Evolutionary conservation across 1,284 basidiomycete species (phyloP).

Genomic region (Microbotryum scabiosae): DNA sequence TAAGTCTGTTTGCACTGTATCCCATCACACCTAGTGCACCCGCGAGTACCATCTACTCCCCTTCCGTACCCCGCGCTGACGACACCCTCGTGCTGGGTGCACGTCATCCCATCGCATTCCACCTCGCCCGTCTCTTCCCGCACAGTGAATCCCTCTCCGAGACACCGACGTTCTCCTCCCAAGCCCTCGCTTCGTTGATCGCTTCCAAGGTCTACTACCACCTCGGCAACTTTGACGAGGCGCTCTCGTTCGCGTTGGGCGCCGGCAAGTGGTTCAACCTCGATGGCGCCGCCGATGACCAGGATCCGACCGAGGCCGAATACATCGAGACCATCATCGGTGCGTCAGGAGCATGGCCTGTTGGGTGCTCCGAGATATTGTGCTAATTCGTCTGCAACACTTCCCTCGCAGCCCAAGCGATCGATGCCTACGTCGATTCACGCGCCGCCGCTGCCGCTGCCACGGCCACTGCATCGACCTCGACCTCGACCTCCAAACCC

Average conservation of each 20-base stretch:
- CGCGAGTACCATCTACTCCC: not conserved
- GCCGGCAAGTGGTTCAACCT: conserved; percentile 77
- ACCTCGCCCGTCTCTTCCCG: conserved; percentile 1
- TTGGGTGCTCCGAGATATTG: conserved; percentile 9
- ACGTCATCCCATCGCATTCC: not conserved
- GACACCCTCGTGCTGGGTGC: conserved; percentile 6
- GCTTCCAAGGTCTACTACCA: conserved; percentile 95
- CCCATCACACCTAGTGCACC: not conserved
- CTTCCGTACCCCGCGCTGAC: conserved; percentile 10
- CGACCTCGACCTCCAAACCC: conserved; percentile 42
- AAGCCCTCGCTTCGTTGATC: conserved; percentile 73
- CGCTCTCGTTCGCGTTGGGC: conserved; percentile 81
- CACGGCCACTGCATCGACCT: conserved; percentile 53
- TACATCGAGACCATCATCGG: conserved; percentile 89
- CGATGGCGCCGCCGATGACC: conserved; percentile 47
- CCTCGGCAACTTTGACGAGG: conserved; percentile 86
- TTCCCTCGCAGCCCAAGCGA: conserved; percentile 64
- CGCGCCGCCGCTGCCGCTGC: conserved; percentile 47
- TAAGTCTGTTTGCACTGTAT: conserved; percentile 43
- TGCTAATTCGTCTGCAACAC: not conserved
- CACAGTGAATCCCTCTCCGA: conserved; percentile 81
- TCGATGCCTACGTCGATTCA: conserved; percentile 72
- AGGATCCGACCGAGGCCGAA: conserved; percentile 55
- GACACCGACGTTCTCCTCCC: conserved; percentile 57
- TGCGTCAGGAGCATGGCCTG: conserved; percentile 43